Percentiles rank a stretch among this genome's conserved stretches.
Evolutionary conservation across 495 filamentous ascomycete species (phyloP).

Genomic region (Tuber magnatum): DNA sequence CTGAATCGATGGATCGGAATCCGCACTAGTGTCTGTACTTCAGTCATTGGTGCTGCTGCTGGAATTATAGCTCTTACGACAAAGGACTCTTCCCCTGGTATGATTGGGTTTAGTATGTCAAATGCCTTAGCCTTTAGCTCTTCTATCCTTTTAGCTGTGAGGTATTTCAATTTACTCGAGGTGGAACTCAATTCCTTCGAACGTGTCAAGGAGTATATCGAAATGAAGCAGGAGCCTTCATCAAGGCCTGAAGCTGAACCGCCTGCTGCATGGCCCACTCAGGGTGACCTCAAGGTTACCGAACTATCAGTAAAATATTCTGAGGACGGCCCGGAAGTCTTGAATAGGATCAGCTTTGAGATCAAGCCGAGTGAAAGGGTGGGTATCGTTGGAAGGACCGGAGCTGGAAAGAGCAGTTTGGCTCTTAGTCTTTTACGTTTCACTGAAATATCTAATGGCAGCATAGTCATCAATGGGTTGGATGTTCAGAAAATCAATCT

Average conservation of each 20-base stretch:
- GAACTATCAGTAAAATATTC: slow-evolving; percentile 45
- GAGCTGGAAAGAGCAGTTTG: slow-evolving; percentile 45
- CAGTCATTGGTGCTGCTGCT: slow-evolving; percentile 42
- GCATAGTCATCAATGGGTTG: slow-evolving; percentile 48
- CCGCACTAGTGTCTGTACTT: slow-evolving; percentile 43
- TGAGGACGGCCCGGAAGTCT: slow-evolving; percentile 43
- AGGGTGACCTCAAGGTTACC: slow-evolving; percentile 44
- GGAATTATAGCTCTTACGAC: slow-evolving; percentile 43
- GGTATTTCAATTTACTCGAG: slow-evolving; percentile 24
- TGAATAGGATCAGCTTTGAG: slow-evolving; percentile 45
- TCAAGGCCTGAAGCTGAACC: slow-evolving; percentile 36
- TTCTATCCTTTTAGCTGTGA: slow-evolving; percentile 23
- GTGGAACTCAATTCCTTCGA: slow-evolving; percentile 40
- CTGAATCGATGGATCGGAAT: slow-evolving; percentile 46
- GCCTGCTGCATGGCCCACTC: slow-evolving; percentile 46
- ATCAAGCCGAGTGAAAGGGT: slow-evolving; percentile 44
- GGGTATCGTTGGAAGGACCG: slow-evolving; percentile 51
- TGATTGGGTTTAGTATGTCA: slow-evolving; percentile 45
- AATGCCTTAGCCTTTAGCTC: slow-evolving; percentile 41
- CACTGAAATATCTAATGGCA: slow-evolving; percentile 45
- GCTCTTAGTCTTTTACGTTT: slow-evolving; percentile 48
- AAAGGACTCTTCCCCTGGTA: slow-evolving; percentile 39
- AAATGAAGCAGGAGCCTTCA: slow-evolving; percentile 45
- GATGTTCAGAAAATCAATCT: slow-evolving; percentile 48
- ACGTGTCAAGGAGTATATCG: slow-evolving; percentile 50